Conservation (phyloP, 768 basidiomycete species). For the Cyathus striatus region DNA sequence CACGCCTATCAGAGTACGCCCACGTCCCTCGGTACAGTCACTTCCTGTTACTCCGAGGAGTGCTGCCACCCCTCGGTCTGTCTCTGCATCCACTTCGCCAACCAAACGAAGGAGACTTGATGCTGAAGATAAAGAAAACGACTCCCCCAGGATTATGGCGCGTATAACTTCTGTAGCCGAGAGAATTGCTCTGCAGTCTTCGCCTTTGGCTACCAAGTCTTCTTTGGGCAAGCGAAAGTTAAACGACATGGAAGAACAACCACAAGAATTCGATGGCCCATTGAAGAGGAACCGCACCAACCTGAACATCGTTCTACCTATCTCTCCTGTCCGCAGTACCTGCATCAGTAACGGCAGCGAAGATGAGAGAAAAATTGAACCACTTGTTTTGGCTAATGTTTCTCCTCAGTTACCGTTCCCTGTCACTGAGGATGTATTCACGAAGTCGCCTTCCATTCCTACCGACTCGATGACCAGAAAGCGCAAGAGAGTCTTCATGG, state of each 20-base stretch:
- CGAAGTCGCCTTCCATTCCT: conserved; percentile 3
- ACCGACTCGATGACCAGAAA: no score
- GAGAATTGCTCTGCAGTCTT: conserved; percentile 35
- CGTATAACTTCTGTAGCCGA: conserved; percentile 36
- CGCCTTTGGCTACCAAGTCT: conserved; percentile 9
- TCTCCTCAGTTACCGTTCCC: background rate
- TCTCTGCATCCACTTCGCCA: background rate
- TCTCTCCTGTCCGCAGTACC: conserved; percentile 6
- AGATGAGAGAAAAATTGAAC: conserved; percentile 21
- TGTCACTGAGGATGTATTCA: background rate
- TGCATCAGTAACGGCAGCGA: conserved; percentile 22
- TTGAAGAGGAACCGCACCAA: conserved; percentile 12
- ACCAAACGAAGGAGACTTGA: conserved; percentile 23
- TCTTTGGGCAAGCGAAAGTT: conserved; percentile 41
- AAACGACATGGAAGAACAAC: conserved; percentile 26
- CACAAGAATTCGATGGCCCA: conserved; percentile 16
- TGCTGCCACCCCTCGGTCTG: background rate
- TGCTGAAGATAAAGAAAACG: conserved; percentile 56
- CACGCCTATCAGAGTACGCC: conserved; percentile 17
- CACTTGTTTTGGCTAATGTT: conserved; percentile 2
- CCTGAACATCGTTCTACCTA: background rate
- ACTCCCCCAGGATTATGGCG: conserved; percentile 26
- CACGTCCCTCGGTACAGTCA: background rate
- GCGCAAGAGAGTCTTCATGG: conserved; percentile 45
- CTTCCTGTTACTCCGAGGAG: background rate